Conservation (phyloP, 1,284 basidiomycete genomes). For the Tilletia walkeri region DNA sequence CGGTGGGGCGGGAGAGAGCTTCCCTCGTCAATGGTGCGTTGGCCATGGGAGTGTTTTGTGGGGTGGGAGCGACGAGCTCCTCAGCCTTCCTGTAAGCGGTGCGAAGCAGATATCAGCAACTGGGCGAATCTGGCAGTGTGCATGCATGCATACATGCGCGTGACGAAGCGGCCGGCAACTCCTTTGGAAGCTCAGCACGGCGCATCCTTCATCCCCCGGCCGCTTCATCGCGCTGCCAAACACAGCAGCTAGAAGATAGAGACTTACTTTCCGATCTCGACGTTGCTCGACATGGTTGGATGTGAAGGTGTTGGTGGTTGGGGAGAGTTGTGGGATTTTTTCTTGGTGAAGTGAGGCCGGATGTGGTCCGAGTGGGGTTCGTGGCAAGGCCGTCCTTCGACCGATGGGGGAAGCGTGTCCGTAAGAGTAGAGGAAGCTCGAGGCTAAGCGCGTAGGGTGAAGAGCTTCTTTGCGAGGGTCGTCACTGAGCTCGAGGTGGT, state of each 20-base stretch:
- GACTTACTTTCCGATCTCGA: constrained; percentile 40
- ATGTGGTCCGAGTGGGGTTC: background rate
- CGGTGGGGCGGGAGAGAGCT: constrained; percentile 64
- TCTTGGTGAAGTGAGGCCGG: background rate
- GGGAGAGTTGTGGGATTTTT: background rate
- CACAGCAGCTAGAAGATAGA: background rate
- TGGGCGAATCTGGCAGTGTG: background rate
- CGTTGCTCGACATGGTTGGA: constrained; percentile 30
- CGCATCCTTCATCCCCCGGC: background rate
- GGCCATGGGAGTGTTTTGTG: constrained; percentile 75
- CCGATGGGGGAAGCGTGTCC: no score
- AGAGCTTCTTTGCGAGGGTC: no score
- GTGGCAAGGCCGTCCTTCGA: background rate
- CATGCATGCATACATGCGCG: background rate
- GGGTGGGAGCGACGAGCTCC: constrained; percentile 66
- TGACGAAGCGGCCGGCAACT: background rate
- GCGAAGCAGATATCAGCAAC: constrained; percentile 11
- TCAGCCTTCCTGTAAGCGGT: constrained; percentile 7
- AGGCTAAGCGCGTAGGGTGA: no score
- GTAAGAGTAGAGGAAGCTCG: no score
- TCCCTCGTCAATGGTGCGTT: constrained; percentile 69
- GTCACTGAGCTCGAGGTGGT: no score
- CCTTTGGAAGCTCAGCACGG: background rate
- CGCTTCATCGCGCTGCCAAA: background rate
- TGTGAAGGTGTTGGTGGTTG: background rate